Evolutionary conservation across 75 land plant genomes (phyloP).

Genomic region (Selaginella moellendorffii): DNA sequence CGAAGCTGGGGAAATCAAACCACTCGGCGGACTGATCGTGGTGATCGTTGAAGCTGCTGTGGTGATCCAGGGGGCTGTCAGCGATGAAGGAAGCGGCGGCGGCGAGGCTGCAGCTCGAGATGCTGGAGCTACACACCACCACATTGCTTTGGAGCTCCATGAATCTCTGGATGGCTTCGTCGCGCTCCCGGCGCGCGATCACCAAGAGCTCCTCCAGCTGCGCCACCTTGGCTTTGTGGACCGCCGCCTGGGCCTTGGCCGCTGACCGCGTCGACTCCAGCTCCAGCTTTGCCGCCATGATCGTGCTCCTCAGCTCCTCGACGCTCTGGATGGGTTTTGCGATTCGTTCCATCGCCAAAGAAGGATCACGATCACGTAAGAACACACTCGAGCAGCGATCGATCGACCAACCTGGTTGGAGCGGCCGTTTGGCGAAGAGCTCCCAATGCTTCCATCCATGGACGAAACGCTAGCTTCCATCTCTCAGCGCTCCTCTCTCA

Average conservation of each 20-base stretch:
- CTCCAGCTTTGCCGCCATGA: conserved; percentile 35
- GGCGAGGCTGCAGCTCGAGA: too few species aligned
- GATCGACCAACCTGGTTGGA: background rate
- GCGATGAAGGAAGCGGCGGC: background rate
- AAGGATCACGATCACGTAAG: background rate
- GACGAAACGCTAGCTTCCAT: background rate
- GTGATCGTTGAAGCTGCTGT: background rate
- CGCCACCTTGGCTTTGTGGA: conserved; percentile 31
- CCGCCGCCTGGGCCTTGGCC: conserved; percentile 32
- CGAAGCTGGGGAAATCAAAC: background rate
- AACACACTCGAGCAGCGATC: background rate
- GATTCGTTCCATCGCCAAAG: too few species aligned
- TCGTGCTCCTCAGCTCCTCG: conserved; percentile 42
- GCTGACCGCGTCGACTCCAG: conserved; percentile 33
- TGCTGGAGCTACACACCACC: background rate
- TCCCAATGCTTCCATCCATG: background rate
- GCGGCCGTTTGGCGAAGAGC: background rate
- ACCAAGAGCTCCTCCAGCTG: conserved; percentile 35
- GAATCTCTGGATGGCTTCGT: conserved; percentile 51
- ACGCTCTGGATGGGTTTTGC: conserved; percentile 30
- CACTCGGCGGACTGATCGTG: too few species aligned
- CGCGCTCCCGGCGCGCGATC: conserved; percentile 37
- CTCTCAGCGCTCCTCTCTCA: background rate
- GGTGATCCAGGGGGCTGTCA: background rate
- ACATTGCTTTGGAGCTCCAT: conserved; percentile 27